phyloP scores from a whole-genome alignment of 208 protist species.

The Acanthamoeba triangularis region DNA sequence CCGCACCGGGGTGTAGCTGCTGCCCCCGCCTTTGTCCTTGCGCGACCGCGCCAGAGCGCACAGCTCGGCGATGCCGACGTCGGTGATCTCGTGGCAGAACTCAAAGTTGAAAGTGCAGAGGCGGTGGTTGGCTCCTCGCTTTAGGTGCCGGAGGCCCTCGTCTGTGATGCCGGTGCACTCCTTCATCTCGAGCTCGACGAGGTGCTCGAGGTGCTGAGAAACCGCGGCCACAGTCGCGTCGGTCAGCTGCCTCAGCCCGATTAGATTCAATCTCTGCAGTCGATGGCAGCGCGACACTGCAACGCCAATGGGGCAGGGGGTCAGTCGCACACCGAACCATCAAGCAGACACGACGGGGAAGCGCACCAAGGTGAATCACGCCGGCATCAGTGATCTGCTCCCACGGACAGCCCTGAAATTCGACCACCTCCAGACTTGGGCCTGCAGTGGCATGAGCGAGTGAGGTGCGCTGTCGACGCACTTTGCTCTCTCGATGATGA shows the following conservation, averaged over 20 bases:
- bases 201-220: background rate
- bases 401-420: conserved; percentile 44
- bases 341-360: background rate
- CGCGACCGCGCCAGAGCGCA: background rate
- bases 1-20: background rate
- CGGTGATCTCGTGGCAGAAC: background rate
- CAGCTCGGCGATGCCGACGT: background rate
- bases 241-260: background rate
- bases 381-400: conserved; percentile 27
- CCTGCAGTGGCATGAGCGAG: background rate
- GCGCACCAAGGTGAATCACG: background rate
- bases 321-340: background rate
- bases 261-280: background rate
- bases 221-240: background rate
- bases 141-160: background rate
- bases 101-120: conserved; percentile 22
- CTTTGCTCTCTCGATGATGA: too few species aligned
- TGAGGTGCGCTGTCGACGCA: background rate
- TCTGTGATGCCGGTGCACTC: background rate
- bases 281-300: background rate
- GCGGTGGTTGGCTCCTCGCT: background rate
- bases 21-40: background rate
- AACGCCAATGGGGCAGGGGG: background rate
- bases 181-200: conserved; percentile 1
- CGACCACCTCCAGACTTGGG: background rate